phyloP scores from a whole-genome alignment of 2,329 filamentous ascomycete species.

The Clonostachys chloroleuca region DNA sequence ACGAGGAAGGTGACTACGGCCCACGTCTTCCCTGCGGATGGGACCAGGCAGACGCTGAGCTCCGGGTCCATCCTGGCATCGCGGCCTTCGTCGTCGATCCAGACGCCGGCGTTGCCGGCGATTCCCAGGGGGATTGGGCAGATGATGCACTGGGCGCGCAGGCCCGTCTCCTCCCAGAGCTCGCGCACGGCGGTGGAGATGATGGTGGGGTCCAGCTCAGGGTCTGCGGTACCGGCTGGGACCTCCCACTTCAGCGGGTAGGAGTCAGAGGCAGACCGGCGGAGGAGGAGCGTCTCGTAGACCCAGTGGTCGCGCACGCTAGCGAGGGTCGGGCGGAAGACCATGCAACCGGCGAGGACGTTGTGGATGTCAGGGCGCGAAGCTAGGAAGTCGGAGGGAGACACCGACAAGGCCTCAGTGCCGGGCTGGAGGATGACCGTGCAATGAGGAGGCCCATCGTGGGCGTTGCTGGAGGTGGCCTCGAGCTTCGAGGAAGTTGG shows the following conservation, averaged over 20 bases:
- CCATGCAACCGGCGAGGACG: neutral
- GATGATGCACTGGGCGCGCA: neutral
- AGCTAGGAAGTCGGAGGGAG: conserved; percentile 1
- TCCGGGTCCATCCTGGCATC: neutral
- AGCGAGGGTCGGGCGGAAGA: neutral
- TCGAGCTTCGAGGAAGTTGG: no score
- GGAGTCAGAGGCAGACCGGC: neutral
- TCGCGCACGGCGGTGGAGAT: neutral
- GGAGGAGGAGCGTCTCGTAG: neutral
- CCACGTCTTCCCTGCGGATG: neutral
- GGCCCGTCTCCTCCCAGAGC: neutral
- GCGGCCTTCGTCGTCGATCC: neutral
- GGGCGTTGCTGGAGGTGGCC: no score
- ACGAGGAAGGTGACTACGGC: neutral
- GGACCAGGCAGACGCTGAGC: neutral
- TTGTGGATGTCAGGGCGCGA: neutral
- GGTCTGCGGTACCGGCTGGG: neutral
- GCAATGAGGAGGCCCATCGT: no score
- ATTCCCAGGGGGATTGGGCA: neutral
- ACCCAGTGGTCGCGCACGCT: neutral
- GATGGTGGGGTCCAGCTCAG: neutral
- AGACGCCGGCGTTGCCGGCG: neutral
- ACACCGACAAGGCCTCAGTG: neutral
- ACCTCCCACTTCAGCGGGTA: conserved; percentile 1
- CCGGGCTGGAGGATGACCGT: no score